Percentiles rank a stretch among this genome's conserved stretches.
Evolutionary conservation across 768 basidiomycete genomes (phyloP).

Genomic region (Clathrus columnatus): DNA sequence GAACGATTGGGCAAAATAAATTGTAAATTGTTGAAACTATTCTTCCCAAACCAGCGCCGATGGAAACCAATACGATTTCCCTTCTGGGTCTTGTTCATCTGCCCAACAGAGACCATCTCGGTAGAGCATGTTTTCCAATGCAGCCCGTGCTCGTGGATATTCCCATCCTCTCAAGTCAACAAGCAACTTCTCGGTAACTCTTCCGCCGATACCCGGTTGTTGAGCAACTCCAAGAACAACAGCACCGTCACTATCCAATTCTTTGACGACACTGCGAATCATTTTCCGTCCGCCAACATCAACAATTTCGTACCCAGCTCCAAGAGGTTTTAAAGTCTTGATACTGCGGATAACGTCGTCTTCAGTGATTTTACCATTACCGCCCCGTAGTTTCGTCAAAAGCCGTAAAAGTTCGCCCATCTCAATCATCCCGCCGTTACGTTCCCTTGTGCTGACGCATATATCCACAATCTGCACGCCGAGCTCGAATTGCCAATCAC

Average conservation of each 20-base stretch:
- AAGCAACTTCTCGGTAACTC: slow-evolving; percentile 56
- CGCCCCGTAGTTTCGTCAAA: slow-evolving; percentile 67
- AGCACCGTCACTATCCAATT: slow-evolving; percentile 85
- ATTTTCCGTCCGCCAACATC: slow-evolving; percentile 66
- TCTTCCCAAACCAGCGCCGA: slow-evolving; percentile 83
- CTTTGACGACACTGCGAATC: slow-evolving; percentile 83
- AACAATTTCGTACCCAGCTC: slow-evolving; percentile 85
- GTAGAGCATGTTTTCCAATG: slow-evolving; percentile 83
- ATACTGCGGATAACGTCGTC: slow-evolving; percentile 81
- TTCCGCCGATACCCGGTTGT: slow-evolving; percentile 59
- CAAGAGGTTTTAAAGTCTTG: slow-evolving; percentile 78
- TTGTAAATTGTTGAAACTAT: slow-evolving; percentile 18
- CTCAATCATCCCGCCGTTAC: slow-evolving; percentile 90
- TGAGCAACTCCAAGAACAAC: slow-evolving; percentile 59
- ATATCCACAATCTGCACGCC: slow-evolving; percentile 93
- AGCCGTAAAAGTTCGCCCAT: slow-evolving; percentile 76
- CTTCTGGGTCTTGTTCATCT: slow-evolving; percentile 73
- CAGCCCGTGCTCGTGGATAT: slow-evolving; percentile 61
- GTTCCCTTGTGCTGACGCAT: slow-evolving; percentile 77
- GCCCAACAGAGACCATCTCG: slow-evolving; percentile 92
- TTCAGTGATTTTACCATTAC: slow-evolving; percentile 63
- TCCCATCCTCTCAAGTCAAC: slow-evolving; percentile 66
- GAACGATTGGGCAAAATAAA: background rate
- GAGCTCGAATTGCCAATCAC: slow-evolving; percentile 94
- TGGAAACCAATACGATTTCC: slow-evolving; percentile 76